phyloP scores from a whole-genome alignment of 2,329 filamentous ascomycete genomes.

The Didymellaceae sp. region DNA sequence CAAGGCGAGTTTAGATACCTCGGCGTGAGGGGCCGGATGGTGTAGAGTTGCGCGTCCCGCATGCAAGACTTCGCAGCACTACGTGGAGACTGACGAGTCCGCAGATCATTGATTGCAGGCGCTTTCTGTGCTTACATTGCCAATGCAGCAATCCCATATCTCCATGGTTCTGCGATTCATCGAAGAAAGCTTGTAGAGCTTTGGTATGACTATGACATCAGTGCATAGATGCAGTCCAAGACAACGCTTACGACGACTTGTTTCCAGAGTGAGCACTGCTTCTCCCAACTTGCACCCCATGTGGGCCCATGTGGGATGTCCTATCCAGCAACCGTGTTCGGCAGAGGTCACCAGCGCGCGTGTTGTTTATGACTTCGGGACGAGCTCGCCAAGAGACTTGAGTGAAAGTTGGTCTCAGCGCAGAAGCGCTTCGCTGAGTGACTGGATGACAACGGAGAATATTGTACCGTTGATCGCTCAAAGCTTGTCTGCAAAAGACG shows the following conservation, averaged over 20 bases:
- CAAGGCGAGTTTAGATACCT: constrained; percentile 1
- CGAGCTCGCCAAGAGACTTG: not conserved
- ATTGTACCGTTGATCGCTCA: too few species aligned
- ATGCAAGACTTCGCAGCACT: constrained; percentile 2
- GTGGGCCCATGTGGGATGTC: too few species aligned
- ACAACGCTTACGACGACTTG: not conserved
- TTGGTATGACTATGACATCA: not conserved
- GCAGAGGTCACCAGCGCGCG: not conserved
- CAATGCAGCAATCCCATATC: not conserved
- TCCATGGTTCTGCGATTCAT: not conserved
- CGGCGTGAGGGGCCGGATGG: constrained; percentile 16
- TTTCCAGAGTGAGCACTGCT: too few species aligned
- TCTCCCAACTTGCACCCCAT: too few species aligned
- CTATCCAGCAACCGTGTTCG: too few species aligned
- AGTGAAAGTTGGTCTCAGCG: not conserved
- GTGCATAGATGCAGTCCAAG: not conserved
- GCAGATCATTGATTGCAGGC: not conserved
- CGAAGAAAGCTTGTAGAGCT: not conserved
- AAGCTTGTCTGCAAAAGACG: too few species aligned
- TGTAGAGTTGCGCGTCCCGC: constrained; percentile 10
- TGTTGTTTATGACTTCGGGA: not conserved
- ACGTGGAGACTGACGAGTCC: constrained; percentile 6
- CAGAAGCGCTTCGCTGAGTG: too few species aligned
- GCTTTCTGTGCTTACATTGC: not conserved
- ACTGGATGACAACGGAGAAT: not conserved